phyloP scores from a whole-genome alignment of 1,284 basidiomycete species.

The Cryptococcus deneoformans region DNA sequence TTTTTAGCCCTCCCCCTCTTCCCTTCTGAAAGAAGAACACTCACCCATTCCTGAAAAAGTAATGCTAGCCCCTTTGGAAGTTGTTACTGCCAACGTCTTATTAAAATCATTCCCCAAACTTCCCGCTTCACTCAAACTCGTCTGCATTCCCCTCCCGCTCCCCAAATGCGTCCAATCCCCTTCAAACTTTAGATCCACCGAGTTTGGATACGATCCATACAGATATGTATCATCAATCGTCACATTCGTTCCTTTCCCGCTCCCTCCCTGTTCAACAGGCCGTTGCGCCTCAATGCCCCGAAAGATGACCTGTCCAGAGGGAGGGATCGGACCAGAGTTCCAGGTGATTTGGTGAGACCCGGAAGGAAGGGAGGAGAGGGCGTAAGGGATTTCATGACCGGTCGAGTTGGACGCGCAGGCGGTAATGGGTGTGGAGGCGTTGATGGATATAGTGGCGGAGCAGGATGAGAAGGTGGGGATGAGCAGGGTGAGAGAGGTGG shows the following conservation, averaged over 20 bases:
- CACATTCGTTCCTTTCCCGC: constrained; percentile 16
- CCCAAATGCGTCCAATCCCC: constrained; percentile 24
- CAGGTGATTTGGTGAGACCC: constrained; percentile 27
- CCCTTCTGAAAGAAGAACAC: background rate
- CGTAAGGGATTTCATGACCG: constrained; percentile 18
- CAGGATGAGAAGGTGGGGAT: constrained; percentile 26
- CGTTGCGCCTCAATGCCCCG: constrained; percentile 30
- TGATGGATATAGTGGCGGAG: constrained; percentile 30
- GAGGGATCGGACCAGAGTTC: constrained; percentile 13
- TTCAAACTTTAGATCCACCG: constrained; percentile 11
- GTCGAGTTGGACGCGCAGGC: constrained; percentile 21
- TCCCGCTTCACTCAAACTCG: constrained; percentile 10
- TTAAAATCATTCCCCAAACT: constrained; percentile 17
- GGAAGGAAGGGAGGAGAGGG: constrained; percentile 24
- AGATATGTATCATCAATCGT: constrained; percentile 28
- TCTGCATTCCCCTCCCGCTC: background rate
- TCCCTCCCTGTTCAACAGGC: constrained; percentile 6
- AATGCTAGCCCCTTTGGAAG: constrained; percentile 12
- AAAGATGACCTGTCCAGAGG: constrained; percentile 27
- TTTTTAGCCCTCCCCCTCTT: background rate
- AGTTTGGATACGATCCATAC: background rate
- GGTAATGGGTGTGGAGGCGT: constrained; percentile 21
- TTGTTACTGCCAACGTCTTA: constrained; percentile 20
- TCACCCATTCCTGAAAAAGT: constrained; percentile 26
- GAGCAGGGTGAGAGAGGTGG: constrained; percentile 27